Conservation (phyloP, 768 basidiomycete species). For the Suillus spraguei region DNA sequence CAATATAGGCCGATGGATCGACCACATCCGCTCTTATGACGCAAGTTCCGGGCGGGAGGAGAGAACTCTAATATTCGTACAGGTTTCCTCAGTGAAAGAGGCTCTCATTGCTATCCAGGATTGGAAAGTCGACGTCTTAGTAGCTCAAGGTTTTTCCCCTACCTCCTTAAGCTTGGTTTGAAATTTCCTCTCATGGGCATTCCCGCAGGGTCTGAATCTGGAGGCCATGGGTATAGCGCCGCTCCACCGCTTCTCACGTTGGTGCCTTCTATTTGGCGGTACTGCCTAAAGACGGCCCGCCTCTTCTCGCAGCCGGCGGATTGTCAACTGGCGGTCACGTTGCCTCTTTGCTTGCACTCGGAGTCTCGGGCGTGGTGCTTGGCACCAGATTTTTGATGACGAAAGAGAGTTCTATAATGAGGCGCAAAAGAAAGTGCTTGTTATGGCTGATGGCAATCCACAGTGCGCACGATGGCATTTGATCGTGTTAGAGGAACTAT, state of each 20-base stretch:
- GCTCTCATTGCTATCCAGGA: conserved; percentile 59
- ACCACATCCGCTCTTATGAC: conserved; percentile 59
- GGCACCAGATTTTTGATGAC: conserved; percentile 80
- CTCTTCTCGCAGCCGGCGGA: conserved; percentile 77
- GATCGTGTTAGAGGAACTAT: conserved; percentile 57
- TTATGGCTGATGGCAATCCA: conserved; percentile 46
- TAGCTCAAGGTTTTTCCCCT: conserved; percentile 67
- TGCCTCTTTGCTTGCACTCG: conserved; percentile 64
- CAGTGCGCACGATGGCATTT: conserved; percentile 65
- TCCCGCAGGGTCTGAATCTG: conserved; percentile 69
- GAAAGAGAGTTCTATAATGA: conserved; percentile 62
- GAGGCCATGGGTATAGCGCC: conserved; percentile 67
- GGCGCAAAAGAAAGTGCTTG: conserved; percentile 53
- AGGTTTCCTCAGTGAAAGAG: conserved; percentile 61
- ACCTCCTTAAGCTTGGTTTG: conserved; percentile 5
- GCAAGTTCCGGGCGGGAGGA: conserved; percentile 38
- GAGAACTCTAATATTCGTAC: conserved; percentile 62
- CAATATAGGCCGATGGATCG: conserved; percentile 60
- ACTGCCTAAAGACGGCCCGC: conserved; percentile 45
- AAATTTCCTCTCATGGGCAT: conserved; percentile 11
- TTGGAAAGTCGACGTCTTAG: conserved; percentile 75
- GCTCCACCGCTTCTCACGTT: conserved; percentile 65
- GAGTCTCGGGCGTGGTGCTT: conserved; percentile 66
- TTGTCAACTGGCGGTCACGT: conserved; percentile 65
- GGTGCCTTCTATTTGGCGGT: conserved; percentile 54